Conservation (phyloP, 1,139 yeast genomes). For the Magnusiomyces tetraspermus region DNA sequence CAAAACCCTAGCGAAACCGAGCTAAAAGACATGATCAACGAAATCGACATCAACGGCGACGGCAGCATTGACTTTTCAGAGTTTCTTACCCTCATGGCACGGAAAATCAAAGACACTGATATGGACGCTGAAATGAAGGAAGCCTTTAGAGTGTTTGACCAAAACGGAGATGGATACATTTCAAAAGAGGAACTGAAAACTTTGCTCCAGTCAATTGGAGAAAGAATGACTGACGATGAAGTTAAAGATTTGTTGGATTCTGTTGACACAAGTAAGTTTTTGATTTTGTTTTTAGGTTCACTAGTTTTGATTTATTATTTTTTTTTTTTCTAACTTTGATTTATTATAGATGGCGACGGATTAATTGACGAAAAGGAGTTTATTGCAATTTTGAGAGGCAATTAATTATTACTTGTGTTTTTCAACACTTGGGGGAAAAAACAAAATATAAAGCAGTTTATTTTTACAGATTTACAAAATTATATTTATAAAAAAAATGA, state of each 20-base stretch:
- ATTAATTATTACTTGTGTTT: not conserved
- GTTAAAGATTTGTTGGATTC: constrained; percentile 94
- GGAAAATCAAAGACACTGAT: constrained; percentile 94
- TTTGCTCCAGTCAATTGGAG: constrained; percentile 93
- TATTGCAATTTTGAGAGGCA: constrained; percentile 1
- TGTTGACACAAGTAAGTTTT: constrained; percentile 60
- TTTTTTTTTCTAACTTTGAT: not conserved
- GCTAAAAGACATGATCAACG: constrained; percentile 85
- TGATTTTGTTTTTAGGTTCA: too few relatives aligned
- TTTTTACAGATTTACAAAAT: too few relatives aligned
- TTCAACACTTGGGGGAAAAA: too few relatives aligned
- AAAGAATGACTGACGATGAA: constrained; percentile 87
- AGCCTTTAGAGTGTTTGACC: constrained; percentile 81
- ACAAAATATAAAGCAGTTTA: constrained; percentile 9
- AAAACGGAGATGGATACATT: constrained; percentile 93
- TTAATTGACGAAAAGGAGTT: constrained; percentile 2
- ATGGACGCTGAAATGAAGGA: constrained; percentile 94
- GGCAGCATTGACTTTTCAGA: constrained; percentile 30
- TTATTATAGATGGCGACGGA: constrained; percentile 3
- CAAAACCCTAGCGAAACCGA: constrained; percentile 96
- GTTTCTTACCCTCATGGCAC: constrained; percentile 76
- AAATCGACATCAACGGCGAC: constrained; percentile 17
- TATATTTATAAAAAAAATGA: too few relatives aligned
- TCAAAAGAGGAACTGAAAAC: constrained; percentile 93
- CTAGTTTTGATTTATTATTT: not conserved